Evolutionary conservation across 441 rosid species (phyloP).

Genomic region (Adansonia gregorii): DNA sequence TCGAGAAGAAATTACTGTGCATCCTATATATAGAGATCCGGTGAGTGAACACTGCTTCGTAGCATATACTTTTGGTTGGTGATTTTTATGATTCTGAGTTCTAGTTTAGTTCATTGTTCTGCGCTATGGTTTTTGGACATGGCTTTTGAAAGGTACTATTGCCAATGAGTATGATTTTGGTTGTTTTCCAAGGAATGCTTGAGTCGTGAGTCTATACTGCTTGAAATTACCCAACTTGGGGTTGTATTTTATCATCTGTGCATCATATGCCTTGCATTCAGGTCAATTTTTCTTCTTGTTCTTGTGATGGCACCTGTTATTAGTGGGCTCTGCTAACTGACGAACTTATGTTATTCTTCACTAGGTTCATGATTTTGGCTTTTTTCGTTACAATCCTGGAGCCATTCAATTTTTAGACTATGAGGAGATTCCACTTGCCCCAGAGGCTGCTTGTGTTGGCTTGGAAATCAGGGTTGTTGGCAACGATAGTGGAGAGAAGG

Average conservation of each 20-base stretch:
- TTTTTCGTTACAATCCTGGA: conserved; percentile 87
- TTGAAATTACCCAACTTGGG: neutral
- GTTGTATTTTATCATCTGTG: neutral
- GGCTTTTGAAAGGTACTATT: neutral
- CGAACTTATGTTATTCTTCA: conserved; percentile 43
- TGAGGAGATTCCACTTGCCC: conserved; percentile 98
- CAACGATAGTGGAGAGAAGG: conserved; percentile 98
- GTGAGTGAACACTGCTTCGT: conserved; percentile 50
- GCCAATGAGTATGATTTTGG: conserved; percentile 1
- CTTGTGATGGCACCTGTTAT: neutral
- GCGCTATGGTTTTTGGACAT: neutral
- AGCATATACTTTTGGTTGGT: conserved; percentile 18
- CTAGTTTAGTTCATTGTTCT: conserved; percentile 2
- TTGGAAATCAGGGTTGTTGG: conserved; percentile 99
- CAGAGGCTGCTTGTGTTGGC: conserved; percentile 95
- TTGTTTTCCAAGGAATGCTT: conserved; percentile 17
- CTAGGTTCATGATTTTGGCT: conserved; percentile 98
- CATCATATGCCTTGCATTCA: conserved; percentile 11
- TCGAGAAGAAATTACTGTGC: conserved; percentile 82
- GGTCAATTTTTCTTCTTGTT: conserved; percentile 12
- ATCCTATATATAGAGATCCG: conserved; percentile 94
- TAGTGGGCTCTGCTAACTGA: conserved; percentile 14
- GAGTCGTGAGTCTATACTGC: neutral
- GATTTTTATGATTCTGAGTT: conserved; percentile 7
- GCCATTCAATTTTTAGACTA: conserved; percentile 79